Conservation (phyloP, 805 yeast species). For the Saccharomycopsis oosterbeekiorum region DNA sequence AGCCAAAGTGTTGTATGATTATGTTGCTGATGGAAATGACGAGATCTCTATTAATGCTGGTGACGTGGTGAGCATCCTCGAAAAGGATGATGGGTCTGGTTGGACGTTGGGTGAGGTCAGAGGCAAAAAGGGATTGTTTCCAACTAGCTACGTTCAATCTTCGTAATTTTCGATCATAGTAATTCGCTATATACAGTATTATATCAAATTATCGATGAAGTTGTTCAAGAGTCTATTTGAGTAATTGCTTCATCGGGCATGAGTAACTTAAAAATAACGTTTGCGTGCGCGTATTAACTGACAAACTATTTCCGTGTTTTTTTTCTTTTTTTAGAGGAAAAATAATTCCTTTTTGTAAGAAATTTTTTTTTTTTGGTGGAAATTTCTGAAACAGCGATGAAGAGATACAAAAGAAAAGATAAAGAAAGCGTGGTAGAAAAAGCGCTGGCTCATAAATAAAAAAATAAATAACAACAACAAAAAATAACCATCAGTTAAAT, state of each 20-base stretch:
- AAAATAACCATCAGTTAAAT: neutral
- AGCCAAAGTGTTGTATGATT: constrained; percentile 65
- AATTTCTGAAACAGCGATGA: neutral
- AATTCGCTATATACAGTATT: neutral
- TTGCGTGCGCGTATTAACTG: too few species aligned
- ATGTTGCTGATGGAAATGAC: constrained; percentile 67
- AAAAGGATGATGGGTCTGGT: constrained; percentile 71
- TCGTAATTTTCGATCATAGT: neutral
- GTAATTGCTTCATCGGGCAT: too few species aligned
- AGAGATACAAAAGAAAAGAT: neutral
- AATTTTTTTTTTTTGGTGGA: neutral
- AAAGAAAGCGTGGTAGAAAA: neutral
- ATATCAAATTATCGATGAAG: neutral
- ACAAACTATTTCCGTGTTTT: neutral
- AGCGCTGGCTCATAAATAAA: neutral
- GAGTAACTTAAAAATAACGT: too few species aligned
- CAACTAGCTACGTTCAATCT: constrained; percentile 48
- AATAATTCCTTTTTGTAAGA: neutral
- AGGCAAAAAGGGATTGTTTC: constrained; percentile 62
- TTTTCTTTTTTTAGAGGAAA: neutral
- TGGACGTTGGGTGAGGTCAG: constrained; percentile 89
- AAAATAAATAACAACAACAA: neutral
- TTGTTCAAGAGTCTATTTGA: too few species aligned
- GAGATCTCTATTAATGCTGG: constrained; percentile 68
- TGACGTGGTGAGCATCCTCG: constrained; percentile 58